A percentile compares a stretch with the other conserved stretches of the same genome.
These are phyloP conservation scores for Trebouxia sp. DNA, from an alignment of 139 green algal genomes.

Conservation along the genomic window DNA sequence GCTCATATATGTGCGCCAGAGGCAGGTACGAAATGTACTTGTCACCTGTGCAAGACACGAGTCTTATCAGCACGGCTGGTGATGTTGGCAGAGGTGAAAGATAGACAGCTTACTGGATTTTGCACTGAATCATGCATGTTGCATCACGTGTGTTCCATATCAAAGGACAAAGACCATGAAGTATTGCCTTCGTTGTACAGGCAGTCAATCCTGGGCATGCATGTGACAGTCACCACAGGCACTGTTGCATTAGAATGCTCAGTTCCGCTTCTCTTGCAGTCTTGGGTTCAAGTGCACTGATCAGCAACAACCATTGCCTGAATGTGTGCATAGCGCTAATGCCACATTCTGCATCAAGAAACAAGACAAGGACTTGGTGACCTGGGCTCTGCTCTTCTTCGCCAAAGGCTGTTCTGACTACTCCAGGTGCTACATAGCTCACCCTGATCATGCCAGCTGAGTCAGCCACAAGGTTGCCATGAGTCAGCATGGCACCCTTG, in stretches of 20 bases:
- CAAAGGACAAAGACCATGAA: too few relatives aligned
- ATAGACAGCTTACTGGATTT: neutral
- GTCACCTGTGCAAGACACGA: slow-evolving; percentile 51
- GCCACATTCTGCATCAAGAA: neutral
- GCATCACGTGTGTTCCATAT: neutral
- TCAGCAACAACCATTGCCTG: too few relatives aligned
- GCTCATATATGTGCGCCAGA: slow-evolving; percentile 95
- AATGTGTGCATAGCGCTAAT: too few relatives aligned
- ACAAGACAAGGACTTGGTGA: neutral
- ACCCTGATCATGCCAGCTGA: slow-evolving; percentile 46
- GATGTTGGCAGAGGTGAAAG: neutral
- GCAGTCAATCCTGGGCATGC: too few relatives aligned
- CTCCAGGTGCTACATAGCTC: neutral
- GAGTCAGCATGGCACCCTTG: slow-evolving; percentile 88
- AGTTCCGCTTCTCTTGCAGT: too few relatives aligned
- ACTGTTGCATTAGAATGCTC: too few relatives aligned
- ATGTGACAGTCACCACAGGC: neutral
- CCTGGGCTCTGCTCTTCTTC: neutral
- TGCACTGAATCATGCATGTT: neutral
- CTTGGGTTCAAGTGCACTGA: too few relatives aligned
- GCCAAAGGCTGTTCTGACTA: neutral
- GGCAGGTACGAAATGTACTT: slow-evolving; percentile 89
- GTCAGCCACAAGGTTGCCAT: slow-evolving; percentile 80
- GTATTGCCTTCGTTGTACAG: too few relatives aligned
- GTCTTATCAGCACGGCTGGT: neutral